Evolutionary conservation across 2,329 filamentous ascomycete species (phyloP), one percentile per base, ranked within the genome.

Genomic region (Aspergillus carbonarius): DNA sequence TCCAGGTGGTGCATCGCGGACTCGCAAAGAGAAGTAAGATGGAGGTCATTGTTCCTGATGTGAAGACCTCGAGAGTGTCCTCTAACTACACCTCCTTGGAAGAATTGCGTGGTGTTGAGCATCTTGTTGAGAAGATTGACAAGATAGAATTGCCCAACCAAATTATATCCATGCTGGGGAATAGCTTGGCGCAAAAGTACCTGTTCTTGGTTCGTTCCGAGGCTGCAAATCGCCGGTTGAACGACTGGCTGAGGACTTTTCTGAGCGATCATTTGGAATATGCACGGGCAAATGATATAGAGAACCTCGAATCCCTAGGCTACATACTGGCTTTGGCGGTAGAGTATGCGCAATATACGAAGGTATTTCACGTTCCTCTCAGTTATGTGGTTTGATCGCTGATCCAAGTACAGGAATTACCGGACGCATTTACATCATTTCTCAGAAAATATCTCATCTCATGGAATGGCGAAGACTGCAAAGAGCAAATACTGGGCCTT

Each of bases 81-180:
- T 88, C 91, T 76, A 75, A 71, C 8, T 76, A 71, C 61, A 79
- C 68, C 42, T 74, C 85, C 3, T 75, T 96, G 5, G 91, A 96
- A 70, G 92, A 96, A 68, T 85, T 96, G 55, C 88, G 92, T 66
- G 87, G 82, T 60, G 86, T 87, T 12, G 79, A 85, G 23, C 81
- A 85, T 51, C 88, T 96, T 60, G 87, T 92, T 5, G 83, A 84
- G 46, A 89, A 85, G 57, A 74, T 96, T 8, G 91, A 96, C 65
- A 89, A 83, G 64, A 87, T 96, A 25, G 90, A 95, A 72, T 78
- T 92, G 40, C 92, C 92, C 0, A 92, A 90, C 62, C 92, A 96
- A 73, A 80, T 96, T 1, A 86, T 92, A 40, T 90, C 92, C 5
- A 86, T 90, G 4, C 78, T 96, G 13, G 85, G 84, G 1, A 90